Conservation (phyloP, 2,329 filamentous ascomycete genomes). For the Gaeumannomyces tritici region DNA sequence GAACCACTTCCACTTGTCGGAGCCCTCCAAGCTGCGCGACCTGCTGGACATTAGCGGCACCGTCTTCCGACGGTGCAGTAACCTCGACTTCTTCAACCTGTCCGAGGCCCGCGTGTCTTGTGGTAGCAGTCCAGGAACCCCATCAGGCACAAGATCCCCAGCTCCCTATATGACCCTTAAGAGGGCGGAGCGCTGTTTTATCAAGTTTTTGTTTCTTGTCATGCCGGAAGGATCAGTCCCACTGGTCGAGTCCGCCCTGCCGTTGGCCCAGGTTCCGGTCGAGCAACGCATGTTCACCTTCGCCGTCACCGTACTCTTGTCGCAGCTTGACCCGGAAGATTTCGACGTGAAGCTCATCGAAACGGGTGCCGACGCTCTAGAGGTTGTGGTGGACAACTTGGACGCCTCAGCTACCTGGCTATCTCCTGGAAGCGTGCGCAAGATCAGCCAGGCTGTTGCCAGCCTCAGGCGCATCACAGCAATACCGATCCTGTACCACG, state of each 20-base stretch:
- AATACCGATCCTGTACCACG: constrained; percentile 46
- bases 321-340: constrained; percentile 40
- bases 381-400: constrained; percentile 43
- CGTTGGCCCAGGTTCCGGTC: constrained; percentile 50
- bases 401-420: constrained; percentile 7
- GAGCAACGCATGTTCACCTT: constrained; percentile 57
- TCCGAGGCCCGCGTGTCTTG: constrained; percentile 39
- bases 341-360: constrained; percentile 56
- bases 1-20: constrained; percentile 47
- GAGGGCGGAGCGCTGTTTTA: constrained; percentile 57
- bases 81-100: constrained; percentile 69
- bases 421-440: constrained; percentile 27
- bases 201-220: constrained; percentile 57
- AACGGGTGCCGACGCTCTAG: constrained; percentile 57
- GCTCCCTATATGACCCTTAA: constrained; percentile 59
- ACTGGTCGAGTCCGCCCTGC: constrained; percentile 54
- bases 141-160: constrained; percentile 27
- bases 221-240: constrained; percentile 44
- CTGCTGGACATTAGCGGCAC: constrained; percentile 47
- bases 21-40: constrained; percentile 44
- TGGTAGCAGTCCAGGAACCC: constrained; percentile 15
- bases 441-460: constrained; percentile 49
- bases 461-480: constrained; percentile 54
- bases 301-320: constrained; percentile 52
- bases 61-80: constrained; percentile 57